Conservation (phyloP, 164 flowering plant genomes). For the Sedum album region DNA sequence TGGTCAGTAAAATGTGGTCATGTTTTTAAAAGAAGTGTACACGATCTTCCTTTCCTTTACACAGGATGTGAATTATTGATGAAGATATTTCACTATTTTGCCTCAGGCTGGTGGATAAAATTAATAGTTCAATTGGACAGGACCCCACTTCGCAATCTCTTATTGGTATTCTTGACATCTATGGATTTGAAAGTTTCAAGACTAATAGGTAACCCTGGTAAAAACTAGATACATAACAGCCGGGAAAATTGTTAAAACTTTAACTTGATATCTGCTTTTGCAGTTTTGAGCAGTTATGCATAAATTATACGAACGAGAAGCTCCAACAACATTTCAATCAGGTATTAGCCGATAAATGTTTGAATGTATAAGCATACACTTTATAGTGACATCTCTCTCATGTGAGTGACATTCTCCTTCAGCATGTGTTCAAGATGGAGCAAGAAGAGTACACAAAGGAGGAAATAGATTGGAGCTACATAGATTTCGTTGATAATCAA, state of each 20-base stretch:
- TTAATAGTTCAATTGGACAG: slow-evolving; percentile 87
- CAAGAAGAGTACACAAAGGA: slow-evolving; percentile 85
- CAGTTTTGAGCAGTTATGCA: slow-evolving; percentile 98
- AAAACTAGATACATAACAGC: background rate
- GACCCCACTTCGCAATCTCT: slow-evolving; percentile 66
- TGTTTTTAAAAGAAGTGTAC: background rate
- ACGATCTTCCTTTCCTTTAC: background rate
- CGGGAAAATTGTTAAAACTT: background rate
- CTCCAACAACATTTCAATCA: slow-evolving; percentile 98
- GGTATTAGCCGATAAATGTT: slow-evolving; percentile 35
- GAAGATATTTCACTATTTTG: background rate
- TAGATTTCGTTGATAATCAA: slow-evolving; percentile 91
- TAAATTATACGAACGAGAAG: slow-evolving; percentile 91
- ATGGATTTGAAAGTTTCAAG: slow-evolving; percentile 96
- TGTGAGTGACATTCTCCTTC: slow-evolving; percentile 18
- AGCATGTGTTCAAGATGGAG: slow-evolving; percentile 96
- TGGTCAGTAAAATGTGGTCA: background rate
- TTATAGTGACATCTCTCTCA: slow-evolving; percentile 9
- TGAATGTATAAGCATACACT: background rate
- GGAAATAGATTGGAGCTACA: slow-evolving; percentile 88
- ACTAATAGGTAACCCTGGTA: slow-evolving; percentile 52
- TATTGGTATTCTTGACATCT: slow-evolving; percentile 94
- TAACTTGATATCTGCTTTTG: slow-evolving; percentile 14
- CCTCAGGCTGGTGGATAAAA: slow-evolving; percentile 78
- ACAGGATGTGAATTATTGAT: background rate